Evolutionary conservation across 441 rosid genomes (phyloP).

Genomic region (Arabidopsis lyrata): DNA sequence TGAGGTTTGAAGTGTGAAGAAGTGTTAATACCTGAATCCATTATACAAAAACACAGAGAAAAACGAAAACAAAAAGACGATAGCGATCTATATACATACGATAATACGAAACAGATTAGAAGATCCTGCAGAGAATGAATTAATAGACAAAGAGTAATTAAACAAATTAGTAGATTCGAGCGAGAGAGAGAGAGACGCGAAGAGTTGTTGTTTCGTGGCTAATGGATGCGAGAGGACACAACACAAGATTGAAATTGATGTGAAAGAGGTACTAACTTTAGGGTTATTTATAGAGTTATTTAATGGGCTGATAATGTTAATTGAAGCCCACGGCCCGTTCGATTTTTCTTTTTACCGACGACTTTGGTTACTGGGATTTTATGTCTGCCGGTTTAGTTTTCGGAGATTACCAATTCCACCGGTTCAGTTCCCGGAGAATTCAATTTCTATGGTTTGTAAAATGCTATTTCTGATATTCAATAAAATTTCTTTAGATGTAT

Average conservation of each 20-base stretch:
- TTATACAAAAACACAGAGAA: background rate
- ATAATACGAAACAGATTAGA: background rate
- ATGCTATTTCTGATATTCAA: too few relatives aligned
- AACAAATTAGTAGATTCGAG: background rate
- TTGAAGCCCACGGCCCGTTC: background rate
- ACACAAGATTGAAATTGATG: background rate
- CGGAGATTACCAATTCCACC: too few relatives aligned
- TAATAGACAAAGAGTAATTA: background rate
- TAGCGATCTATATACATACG: background rate
- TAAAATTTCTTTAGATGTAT: too few relatives aligned
- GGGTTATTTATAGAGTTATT: background rate
- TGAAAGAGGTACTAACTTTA: background rate
- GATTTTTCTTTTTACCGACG: too few relatives aligned
- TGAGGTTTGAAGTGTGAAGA: constrained; percentile 30
- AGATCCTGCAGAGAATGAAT: background rate
- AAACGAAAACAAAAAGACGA: background rate
- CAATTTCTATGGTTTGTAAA: too few relatives aligned
- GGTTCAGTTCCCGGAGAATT: too few relatives aligned
- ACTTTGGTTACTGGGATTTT: too few relatives aligned
- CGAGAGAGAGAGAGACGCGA: background rate
- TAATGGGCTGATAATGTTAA: background rate
- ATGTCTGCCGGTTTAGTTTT: too few relatives aligned
- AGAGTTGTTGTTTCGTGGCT: background rate
- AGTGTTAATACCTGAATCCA: constrained; percentile 33
- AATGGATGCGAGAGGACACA: background rate